Evolutionary conservation across 78 protist genomes (phyloP).

Genomic region (Dictyostelium capitatum): DNA sequence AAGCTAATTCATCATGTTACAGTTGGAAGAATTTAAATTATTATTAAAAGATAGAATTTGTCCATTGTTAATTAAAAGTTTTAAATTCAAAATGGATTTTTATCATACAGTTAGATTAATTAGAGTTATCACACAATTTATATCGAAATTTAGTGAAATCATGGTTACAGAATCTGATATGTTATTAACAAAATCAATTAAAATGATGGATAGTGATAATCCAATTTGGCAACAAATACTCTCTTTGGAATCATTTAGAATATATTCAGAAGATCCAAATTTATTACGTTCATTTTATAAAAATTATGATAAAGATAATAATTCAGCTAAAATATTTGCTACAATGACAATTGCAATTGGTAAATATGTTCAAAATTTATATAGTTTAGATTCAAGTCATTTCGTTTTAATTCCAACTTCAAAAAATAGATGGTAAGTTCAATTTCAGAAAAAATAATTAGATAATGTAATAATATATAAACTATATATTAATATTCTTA

Average conservation of each 20-base stretch:
- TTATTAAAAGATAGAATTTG: slow-evolving; percentile 80
- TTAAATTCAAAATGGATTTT: slow-evolving; percentile 74
- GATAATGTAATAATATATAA: not conserved
- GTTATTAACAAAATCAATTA: slow-evolving; percentile 38
- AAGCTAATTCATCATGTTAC: not conserved
- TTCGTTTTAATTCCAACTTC: slow-evolving; percentile 24
- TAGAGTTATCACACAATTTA: slow-evolving; percentile 77
- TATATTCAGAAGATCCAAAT: slow-evolving; percentile 74
- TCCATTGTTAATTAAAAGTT: slow-evolving; percentile 76
- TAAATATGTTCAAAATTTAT: slow-evolving; percentile 44
- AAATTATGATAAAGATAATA: slow-evolving; percentile 65
- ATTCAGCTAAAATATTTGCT: slow-evolving; percentile 62
- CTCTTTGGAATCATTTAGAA: slow-evolving; percentile 67
- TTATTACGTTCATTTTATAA: slow-evolving; percentile 41
- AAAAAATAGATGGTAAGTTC: slow-evolving; percentile 32
- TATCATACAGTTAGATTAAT: slow-evolving; percentile 71
- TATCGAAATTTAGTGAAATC: slow-evolving; percentile 47
- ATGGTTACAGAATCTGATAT: slow-evolving; percentile 84
- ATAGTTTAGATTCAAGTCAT: slow-evolving; percentile 24
- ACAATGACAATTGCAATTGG: slow-evolving; percentile 44
- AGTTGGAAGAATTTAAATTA: slow-evolving; percentile 73
- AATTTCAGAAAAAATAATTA: not conserved
- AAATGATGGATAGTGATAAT: slow-evolving; percentile 71
- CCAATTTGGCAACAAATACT: slow-evolving; percentile 75
- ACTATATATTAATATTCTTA: not conserved